phyloP scores from a whole-genome alignment of 352 stramenopile genomes.

The Saprolegnia parasitica region DNA sequence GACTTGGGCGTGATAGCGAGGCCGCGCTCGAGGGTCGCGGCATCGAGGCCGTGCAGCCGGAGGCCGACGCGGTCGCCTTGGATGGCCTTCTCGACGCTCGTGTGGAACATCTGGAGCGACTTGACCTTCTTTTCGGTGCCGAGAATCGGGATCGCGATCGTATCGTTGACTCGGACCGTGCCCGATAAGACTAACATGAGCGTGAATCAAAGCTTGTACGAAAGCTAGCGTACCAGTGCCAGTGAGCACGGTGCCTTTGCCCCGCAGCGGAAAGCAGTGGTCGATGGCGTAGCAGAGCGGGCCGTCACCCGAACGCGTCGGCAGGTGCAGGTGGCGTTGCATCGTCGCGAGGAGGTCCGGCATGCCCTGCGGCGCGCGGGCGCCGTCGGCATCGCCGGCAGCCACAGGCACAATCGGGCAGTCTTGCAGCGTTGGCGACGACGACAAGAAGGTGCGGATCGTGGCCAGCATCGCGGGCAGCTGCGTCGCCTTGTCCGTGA shows the following conservation, averaged over 20 bases:
- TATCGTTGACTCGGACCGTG: conserved; percentile 81
- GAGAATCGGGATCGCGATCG: conserved; percentile 89
- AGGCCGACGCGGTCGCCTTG: conserved; percentile 96
- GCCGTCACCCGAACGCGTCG: conserved; percentile 41
- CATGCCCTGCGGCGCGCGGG: conserved; percentile 47
- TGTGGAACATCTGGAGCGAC: conserved; percentile 97
- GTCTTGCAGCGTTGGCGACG: conserved; percentile 28
- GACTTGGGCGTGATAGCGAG: conserved; percentile 52
- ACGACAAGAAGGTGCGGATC: conserved; percentile 10
- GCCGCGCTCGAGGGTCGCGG: conserved; percentile 53
- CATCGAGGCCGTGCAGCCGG: conserved; percentile 80
- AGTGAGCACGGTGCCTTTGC: conserved; percentile 97
- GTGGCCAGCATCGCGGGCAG: conserved; percentile 37
- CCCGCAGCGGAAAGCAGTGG: conserved; percentile 97
- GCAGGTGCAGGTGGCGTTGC: conserved; percentile 36
- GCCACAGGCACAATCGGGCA: conserved; percentile 84
- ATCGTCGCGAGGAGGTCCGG: conserved; percentile 56
- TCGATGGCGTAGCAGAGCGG: conserved; percentile 94
- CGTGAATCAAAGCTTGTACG: background rate
- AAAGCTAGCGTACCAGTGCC: conserved; percentile 46
- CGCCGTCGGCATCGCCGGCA: conserved; percentile 32
- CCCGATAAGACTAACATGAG: conserved; percentile 78
- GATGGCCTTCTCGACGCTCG: conserved; percentile 60
- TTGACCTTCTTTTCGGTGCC: conserved; percentile 93
- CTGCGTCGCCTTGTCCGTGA: conserved; percentile 50